Evolutionary conservation across 2,329 filamentous ascomycete species (phyloP).

Genomic region (Colletotrichum liaoningense): DNA sequence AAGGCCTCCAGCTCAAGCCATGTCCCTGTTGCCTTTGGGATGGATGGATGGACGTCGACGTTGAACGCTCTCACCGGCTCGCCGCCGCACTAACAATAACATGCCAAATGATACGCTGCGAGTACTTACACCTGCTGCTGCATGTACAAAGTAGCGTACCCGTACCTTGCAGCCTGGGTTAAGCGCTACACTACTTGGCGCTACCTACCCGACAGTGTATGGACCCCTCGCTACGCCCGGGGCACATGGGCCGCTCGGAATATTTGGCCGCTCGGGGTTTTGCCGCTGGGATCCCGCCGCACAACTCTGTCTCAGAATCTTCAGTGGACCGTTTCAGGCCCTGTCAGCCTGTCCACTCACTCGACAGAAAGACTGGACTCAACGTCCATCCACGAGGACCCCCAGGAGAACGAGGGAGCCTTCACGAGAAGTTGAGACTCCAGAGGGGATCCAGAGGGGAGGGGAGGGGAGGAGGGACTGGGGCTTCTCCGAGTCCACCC

Average conservation of each 20-base stretch:
- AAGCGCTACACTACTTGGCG: background rate
- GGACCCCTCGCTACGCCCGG: background rate
- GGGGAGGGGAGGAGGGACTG: background rate
- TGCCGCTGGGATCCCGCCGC: slow-evolving; percentile 11
- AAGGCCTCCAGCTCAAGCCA: background rate
- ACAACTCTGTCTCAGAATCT: slow-evolving; percentile 23
- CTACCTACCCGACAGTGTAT: background rate
- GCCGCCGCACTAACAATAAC: background rate
- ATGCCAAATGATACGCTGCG: background rate
- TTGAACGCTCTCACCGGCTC: background rate
- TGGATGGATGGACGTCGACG: background rate
- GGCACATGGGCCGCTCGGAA: slow-evolving; percentile 18
- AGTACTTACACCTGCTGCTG: too few relatives aligned
- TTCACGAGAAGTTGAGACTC: too few relatives aligned
- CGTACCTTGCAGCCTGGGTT: too few relatives aligned
- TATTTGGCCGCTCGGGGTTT: slow-evolving; percentile 7
- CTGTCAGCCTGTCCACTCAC: slow-evolving; percentile 19
- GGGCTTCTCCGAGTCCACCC: background rate
- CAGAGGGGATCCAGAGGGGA: background rate
- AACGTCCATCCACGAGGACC: background rate
- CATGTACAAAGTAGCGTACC: too few relatives aligned
- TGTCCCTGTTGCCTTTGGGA: background rate
- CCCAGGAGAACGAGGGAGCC: too few relatives aligned
- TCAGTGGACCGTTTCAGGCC: slow-evolving; percentile 29
- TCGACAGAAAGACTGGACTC: background rate